Evolutionary conservation across 768 basidiomycete genomes (phyloP), one percentile per base, ranked within the genome.

Genomic region (Calocera cornea): DNA sequence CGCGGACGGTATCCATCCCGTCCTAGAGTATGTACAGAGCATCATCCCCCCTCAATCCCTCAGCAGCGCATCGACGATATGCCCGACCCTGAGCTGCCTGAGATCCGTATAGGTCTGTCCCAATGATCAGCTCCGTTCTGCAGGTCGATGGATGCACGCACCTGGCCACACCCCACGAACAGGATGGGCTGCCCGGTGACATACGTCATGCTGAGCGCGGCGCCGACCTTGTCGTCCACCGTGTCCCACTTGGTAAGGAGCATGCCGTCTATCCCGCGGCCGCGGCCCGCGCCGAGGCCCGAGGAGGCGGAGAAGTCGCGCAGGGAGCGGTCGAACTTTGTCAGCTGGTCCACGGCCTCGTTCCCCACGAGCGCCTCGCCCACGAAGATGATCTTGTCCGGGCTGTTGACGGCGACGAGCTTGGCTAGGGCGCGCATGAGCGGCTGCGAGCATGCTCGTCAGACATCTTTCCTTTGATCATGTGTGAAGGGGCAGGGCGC

Each of bases 161-260:
- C 90, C 88, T 95, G 94, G 40, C 97, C 97, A 73, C 93, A 97
- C 7, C 97, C 97, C 70, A 99, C 93, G 75, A 99, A 99, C 27
- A 97, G 83, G 78, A 99, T 97, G 19, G 97, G 95, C 74, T 98
- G 95, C 27, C 97, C 95, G 1, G 97, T 98, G 66, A 97, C 92
- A 77, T 97, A 98, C 64, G 95, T 97, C 97, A 99, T 98, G 1
- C 93, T 97, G 65, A 99, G 82, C 10, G 97, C 97, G 7, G 97
- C 97, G 38, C 97, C 97, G 64, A 99, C 95, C 84, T 95, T 95
- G 78, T 95, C 92, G 73, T 94, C 92, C 24, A 98, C 97, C 1
- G 95, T 98, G 74, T 99, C 97, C 88, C 97, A 98, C 77, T 99
- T 99, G 34, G 97, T 99, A 68, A 99, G 86, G 49, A 99, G 81